Evolutionary conservation across 2,329 filamentous ascomycete genomes (phyloP), one percentile per base, ranked within the genome.

Genomic region (Beauveria varroae): DNA sequence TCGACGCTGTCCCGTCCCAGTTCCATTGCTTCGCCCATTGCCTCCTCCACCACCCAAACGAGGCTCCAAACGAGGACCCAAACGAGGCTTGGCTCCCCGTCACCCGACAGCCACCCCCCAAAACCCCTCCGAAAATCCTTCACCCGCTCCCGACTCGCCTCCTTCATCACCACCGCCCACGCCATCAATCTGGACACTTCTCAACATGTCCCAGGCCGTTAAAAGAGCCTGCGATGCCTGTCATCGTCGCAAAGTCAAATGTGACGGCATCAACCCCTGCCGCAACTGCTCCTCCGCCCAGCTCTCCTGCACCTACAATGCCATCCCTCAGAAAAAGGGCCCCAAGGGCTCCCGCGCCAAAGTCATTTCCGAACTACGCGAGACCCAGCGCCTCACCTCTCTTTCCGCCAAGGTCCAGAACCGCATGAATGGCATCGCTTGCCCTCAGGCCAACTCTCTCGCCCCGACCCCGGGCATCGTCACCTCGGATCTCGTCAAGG

Each of bases 271-370:
- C 70, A 86, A 86, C 68, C 87, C 88, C 22, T 91, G 88, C 73
- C 81, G 84, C 63, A 89, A 90, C 73, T 91, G 88, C 74, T 79
- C 80, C 14, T 83, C 86, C 8, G 85, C 87, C 7, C 81, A 85
- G 68, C 78, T 90, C 20, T 78, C 81, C 14, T 91, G 88, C 78
- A 90, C 87, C 34, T 91, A 90, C 79, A 86, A 89, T 75, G 85
- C 86, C 40, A 85, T 90, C 41, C 87, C 87, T 1, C 87, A 89
- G 75, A 90, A 90, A 76, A 90, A 90, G 72, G 88, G 88, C 1
- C 88, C 87, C 49, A 90, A 90, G 74, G 87, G 88, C 65, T 88
- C 86, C 37, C 79, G 87, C 63, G 88, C 88, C 56, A 91, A 90
- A 73, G 86, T 91, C 62, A 88, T 91, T 72, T 89, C 86, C 69